Base-by-base conservation (phyloP, 2,329 filamentous ascomycete genomes). In the Ophiostoma pallidulum region DNA sequence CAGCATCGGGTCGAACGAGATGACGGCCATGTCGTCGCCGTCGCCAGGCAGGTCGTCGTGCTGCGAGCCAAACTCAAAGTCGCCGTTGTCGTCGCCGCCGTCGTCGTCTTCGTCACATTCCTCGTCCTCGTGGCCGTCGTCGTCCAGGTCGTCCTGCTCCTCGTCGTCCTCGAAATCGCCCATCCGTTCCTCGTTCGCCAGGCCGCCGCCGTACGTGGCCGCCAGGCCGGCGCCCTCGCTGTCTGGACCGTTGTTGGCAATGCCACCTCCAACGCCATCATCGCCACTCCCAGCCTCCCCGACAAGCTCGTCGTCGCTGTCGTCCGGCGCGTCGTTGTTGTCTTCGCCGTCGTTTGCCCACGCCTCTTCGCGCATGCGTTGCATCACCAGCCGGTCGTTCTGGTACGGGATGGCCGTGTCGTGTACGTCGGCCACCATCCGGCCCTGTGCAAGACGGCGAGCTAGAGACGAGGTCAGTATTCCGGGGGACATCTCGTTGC, bases 1-100 rank as follows among this genome's bases (percentile, higher is more conserved):
- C 16, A 72, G 72, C 16, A 71, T 66, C 13, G 78, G 68, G 48
- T 80, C 71, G 45, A 81, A 75, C 7, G 41, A 48, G 4, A 54
- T 49, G n/a, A 51, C 19, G 9, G 56, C 52, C 6, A 54, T 52
- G 2, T 56, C 54, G 8, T 57, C 49, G 18, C 35, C 47, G 20
- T 45, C 47, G 41, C 31, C 46, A 3, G 10, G 38, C 12, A 48
- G 33, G 13, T 47, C 48, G 5, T 39, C 31, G 19, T 47, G 45
- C 3, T 16, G 18, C 10, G 46, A 50, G 2, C 18, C 36, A 26
- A 47, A 50, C 26, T 52, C 52, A 29, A 41, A 50, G 3, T 54
- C 51, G 4, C 40, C 45, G 0, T 49, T 43, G 14, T 42, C 35
- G 12, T 48, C 47, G 8, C 48, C 49, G 22, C 45, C 41, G 16